Evolutionary conservation across 345 rosid species (phyloP).

Genomic region (Zanthoxylum bungeanum): DNA sequence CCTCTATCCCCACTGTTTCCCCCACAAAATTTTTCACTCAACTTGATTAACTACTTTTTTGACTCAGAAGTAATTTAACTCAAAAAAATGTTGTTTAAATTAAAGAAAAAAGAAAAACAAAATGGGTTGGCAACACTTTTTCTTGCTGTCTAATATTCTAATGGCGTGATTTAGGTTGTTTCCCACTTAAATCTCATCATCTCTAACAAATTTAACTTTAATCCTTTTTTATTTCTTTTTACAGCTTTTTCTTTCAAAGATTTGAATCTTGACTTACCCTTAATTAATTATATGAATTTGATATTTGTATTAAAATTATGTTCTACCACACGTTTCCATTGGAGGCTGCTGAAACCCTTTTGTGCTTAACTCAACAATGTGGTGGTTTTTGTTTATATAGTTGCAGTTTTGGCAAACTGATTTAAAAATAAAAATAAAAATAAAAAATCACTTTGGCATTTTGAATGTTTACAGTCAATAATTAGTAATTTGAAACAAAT

Average conservation of each 20-base stretch:
- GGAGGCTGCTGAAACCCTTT: neutral
- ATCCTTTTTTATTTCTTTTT: neutral
- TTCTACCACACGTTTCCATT: neutral
- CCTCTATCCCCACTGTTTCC: neutral
- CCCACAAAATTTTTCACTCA: neutral
- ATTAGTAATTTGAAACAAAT: no score
- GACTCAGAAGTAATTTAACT: neutral
- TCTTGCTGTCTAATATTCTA: neutral
- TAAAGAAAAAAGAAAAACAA: neutral
- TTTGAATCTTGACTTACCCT: conserved; percentile 10
- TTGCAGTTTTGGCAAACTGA: neutral
- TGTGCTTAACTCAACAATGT: neutral
- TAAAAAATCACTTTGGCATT: neutral
- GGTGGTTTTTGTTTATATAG: neutral
- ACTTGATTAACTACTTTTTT: conserved; percentile 6
- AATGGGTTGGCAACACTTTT: conserved; percentile 12
- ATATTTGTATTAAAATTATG: neutral
- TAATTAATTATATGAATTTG: neutral
- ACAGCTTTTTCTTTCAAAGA: conserved; percentile 6
- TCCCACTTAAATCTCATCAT: conserved; percentile 7
- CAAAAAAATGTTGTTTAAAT: neutral
- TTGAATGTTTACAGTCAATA: neutral
- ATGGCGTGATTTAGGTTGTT: conserved; percentile 2
- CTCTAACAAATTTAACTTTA: neutral
- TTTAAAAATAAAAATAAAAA: no score